Evolutionary conservation across 2,329 filamentous ascomycete genomes (phyloP).

Genomic region (Davidsoniella virescens): DNA sequence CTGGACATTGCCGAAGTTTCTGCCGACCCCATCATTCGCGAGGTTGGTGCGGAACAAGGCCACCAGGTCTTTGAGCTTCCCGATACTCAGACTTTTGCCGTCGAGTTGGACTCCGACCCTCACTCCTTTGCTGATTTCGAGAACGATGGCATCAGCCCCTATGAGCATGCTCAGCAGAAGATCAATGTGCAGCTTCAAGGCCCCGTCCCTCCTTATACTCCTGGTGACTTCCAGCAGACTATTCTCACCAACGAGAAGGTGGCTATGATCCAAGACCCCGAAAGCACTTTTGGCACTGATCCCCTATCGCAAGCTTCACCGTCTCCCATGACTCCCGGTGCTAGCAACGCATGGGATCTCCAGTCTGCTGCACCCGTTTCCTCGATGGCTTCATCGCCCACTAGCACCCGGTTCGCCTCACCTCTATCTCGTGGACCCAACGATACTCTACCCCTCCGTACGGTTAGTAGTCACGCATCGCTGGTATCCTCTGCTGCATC

Average conservation of each 20-base stretch:
- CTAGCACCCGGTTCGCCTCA: neutral
- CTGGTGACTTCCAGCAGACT: slow-evolving; percentile 17
- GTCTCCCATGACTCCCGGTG: slow-evolving; percentile 2
- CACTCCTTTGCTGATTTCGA: slow-evolving; percentile 21
- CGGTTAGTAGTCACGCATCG: neutral
- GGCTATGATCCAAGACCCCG: neutral
- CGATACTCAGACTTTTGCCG: slow-evolving; percentile 25
- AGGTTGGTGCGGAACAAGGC: slow-evolving; percentile 26
- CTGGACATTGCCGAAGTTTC: slow-evolving; percentile 14
- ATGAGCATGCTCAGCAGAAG: slow-evolving; percentile 35
- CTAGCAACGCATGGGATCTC: neutral
- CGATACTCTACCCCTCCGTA: slow-evolving; percentile 1
- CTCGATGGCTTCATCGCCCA: slow-evolving; percentile 6
- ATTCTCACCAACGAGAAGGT: slow-evolving; percentile 5
- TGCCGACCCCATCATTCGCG: slow-evolving; percentile 15
- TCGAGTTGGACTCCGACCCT: slow-evolving; percentile 22
- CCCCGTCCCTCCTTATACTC: slow-evolving; percentile 32
- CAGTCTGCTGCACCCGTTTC: slow-evolving; percentile 5
- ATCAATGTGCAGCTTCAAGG: slow-evolving; percentile 34
- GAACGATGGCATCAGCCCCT: slow-evolving; percentile 27
- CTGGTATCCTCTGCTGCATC: slow-evolving; percentile 6
- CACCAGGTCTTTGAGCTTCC: slow-evolving; percentile 38
- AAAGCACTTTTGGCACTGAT: slow-evolving; percentile 10
- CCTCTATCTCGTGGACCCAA: neutral
- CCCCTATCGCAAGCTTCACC: neutral